These are phyloP conservation scores for Hydnomerulius pinastri DNA, from an alignment of 768 basidiomycete genomes.

Conservation along the genomic window DNA sequence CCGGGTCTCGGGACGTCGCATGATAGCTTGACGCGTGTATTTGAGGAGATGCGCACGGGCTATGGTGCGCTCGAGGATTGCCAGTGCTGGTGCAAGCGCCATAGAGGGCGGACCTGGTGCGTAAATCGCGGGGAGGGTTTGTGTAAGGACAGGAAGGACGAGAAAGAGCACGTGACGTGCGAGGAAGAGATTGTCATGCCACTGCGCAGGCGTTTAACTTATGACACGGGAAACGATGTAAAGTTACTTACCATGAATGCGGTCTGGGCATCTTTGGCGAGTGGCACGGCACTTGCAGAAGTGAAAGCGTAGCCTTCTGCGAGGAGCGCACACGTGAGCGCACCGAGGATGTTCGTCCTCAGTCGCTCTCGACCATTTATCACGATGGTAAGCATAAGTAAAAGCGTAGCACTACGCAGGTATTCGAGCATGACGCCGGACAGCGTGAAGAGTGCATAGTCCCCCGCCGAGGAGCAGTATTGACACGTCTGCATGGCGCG, in stretches of 20 bases:
- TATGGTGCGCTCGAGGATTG: conserved; percentile 38
- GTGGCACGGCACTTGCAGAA: conserved; percentile 46
- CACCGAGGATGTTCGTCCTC: conserved; percentile 48
- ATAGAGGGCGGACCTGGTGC: conserved; percentile 33
- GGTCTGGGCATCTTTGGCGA: conserved; percentile 40
- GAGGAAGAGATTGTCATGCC: conserved; percentile 62
- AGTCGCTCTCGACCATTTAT: conserved; percentile 43
- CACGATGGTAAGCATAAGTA: conserved; percentile 45
- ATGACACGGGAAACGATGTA: neutral
- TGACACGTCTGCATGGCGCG: conserved; percentile 59
- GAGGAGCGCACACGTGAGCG: conserved; percentile 49
- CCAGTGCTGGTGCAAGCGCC: conserved; percentile 21
- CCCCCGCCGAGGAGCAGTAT: conserved; percentile 62
- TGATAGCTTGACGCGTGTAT: conserved; percentile 55
- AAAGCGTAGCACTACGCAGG: conserved; percentile 53
- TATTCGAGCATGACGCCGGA: conserved; percentile 60
- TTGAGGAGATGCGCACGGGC: conserved; percentile 55
- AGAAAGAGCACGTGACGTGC: conserved; percentile 62
- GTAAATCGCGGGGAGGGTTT: conserved; percentile 40
- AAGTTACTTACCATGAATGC: conserved; percentile 42
- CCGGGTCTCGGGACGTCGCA: conserved; percentile 53
- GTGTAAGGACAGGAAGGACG: conserved; percentile 51
- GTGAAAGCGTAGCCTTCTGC: conserved; percentile 56
- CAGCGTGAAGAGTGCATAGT: conserved; percentile 61
- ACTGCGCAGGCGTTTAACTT: conserved; percentile 40